Conservation (phyloP, 2,329 filamentous ascomycete species). For the Leptographium radiaticola region DNA sequence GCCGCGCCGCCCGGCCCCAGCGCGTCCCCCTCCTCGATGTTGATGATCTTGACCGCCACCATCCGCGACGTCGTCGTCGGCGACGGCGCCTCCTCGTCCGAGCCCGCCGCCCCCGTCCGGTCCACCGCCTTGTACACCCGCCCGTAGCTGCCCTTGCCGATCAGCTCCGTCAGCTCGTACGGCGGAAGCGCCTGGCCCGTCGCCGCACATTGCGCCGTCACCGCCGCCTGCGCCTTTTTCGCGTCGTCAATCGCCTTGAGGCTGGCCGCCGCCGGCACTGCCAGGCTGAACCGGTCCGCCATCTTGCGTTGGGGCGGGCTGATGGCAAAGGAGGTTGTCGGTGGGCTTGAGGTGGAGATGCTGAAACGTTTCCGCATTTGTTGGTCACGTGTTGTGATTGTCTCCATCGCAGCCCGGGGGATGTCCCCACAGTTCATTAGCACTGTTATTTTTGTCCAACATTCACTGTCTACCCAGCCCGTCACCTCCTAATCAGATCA, state of each 20-base stretch:
- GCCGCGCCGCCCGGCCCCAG: slow-evolving; percentile 38
- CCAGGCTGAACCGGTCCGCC: not conserved
- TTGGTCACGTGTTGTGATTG: too few species aligned
- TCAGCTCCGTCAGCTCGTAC: slow-evolving; percentile 51
- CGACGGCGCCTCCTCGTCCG: slow-evolving; percentile 5
- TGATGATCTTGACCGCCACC: slow-evolving; percentile 68
- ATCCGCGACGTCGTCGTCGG: slow-evolving; percentile 19
- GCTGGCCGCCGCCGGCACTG: slow-evolving; percentile 7
- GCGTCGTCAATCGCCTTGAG: slow-evolving; percentile 49
- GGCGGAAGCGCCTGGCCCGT: slow-evolving; percentile 42
- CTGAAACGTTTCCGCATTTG: too few species aligned
- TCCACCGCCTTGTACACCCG: slow-evolving; percentile 50
- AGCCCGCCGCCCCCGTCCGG: slow-evolving; percentile 13
- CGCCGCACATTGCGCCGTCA: slow-evolving; percentile 44
- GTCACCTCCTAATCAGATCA: too few species aligned
- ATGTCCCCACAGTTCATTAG: too few species aligned
- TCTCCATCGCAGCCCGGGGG: too few species aligned
- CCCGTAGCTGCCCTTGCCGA: slow-evolving; percentile 56
- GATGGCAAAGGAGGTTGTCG: too few species aligned
- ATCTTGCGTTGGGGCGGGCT: not conserved
- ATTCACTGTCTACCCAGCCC: too few species aligned
- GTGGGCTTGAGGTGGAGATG: too few species aligned
- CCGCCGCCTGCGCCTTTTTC: slow-evolving; percentile 44
- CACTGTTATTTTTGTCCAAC: too few species aligned
- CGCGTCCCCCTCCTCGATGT: slow-evolving; percentile 66